phyloP scores from a whole-genome alignment of 495 filamentous ascomycete genomes.

The Aspergillus sparsus region DNA sequence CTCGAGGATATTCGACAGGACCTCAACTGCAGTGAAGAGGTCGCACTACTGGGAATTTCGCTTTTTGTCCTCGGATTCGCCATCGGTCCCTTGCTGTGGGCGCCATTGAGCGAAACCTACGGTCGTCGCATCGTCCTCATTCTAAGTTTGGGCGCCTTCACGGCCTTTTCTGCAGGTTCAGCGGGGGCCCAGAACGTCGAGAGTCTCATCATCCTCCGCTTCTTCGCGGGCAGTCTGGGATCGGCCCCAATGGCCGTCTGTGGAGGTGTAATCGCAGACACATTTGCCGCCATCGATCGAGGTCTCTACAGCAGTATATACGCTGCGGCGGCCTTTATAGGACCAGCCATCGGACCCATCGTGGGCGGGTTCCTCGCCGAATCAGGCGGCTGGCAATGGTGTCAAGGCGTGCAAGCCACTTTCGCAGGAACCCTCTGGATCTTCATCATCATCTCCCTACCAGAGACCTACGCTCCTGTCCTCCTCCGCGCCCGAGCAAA shows the following conservation, averaged over 20 bases:
- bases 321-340: constrained; percentile 53
- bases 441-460: constrained; percentile 50
- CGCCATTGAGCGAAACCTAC: neutral
- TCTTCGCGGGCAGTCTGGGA: neutral
- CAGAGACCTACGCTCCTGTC: constrained; percentile 65
- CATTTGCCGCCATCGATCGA: neutral
- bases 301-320: neutral
- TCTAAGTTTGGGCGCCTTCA: neutral
- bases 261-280: neutral
- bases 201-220: neutral
- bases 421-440: constrained; percentile 42
- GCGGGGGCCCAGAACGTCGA: neutral
- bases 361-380: constrained; percentile 53
- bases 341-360: constrained; percentile 52
- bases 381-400: constrained; percentile 56
- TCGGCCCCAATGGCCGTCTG: neutral
- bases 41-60: neutral
- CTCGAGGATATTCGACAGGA: too few relatives aligned
- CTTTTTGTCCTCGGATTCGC: neutral
- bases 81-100: neutral
- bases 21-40: too few relatives aligned
- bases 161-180: neutral
- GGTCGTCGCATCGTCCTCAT: neutral
- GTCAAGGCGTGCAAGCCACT: constrained; percentile 38
- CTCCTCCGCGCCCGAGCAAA: constrained; percentile 32